Evolutionary conservation across 257 asterid species (phyloP).

Genomic region (Haberlea rhodopensis): DNA sequence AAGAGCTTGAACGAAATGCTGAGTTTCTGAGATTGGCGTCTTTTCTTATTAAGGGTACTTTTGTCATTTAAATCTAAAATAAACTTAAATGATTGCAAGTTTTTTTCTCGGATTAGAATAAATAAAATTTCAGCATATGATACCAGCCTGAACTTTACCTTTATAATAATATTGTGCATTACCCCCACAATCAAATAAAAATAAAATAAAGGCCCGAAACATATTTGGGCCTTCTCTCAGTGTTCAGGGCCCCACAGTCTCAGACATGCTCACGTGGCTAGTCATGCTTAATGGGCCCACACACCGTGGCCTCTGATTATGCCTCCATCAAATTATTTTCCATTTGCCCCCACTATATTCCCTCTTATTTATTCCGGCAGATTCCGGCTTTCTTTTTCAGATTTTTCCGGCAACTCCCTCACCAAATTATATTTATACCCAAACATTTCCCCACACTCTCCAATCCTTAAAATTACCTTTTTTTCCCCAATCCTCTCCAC

Average conservation of each 20-base stretch:
- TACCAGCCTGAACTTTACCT: no score
- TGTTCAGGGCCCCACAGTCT: conserved; percentile 34
- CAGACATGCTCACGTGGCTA: conserved; percentile 71
- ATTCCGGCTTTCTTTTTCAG: conserved; percentile 43
- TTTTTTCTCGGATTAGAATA: no score
- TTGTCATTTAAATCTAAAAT: no score
- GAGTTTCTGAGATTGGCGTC: no score
- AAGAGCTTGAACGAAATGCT: no score
- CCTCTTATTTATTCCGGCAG: conserved; percentile 37
- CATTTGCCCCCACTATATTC: conserved; percentile 37
- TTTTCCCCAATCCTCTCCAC: conserved; percentile 1
- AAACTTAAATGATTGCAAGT: no score
- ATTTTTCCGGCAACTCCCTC: conserved; percentile 37
- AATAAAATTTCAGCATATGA: no score
- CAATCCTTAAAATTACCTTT: conserved; percentile 13
- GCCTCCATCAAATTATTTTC: conserved; percentile 35
- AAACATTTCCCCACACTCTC: conserved; percentile 24
- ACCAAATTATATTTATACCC: conserved; percentile 33
- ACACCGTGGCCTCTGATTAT: conserved; percentile 43
- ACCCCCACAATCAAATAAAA: not conserved
- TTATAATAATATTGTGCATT: no score
- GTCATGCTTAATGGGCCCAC: conserved; percentile 61
- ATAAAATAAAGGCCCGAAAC: conserved; percentile 26
- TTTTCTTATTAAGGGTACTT: no score
- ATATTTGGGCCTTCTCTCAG: conserved; percentile 18